These are phyloP conservation scores for Neckera pumila DNA, from an alignment of 225 moss, liverwort and hornwort genomes.

Conservation along the genomic window DNA sequence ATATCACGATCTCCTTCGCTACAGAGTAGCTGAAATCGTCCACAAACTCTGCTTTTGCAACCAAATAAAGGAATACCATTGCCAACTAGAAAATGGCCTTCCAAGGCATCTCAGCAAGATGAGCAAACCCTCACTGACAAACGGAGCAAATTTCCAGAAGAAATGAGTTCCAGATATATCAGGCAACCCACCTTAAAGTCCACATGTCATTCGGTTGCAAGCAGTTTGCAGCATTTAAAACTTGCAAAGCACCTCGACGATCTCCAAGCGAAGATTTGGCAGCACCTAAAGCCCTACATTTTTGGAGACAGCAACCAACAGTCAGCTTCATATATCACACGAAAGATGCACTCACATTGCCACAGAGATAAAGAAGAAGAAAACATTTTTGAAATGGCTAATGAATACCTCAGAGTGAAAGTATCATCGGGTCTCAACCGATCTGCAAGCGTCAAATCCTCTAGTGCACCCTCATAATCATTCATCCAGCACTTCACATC, in stretches of 20 bases:
- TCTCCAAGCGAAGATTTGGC: slow-evolving; percentile 47
- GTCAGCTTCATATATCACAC: background rate
- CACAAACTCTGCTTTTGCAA: background rate
- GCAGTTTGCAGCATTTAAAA: slow-evolving; percentile 29
- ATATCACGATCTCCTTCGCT: background rate
- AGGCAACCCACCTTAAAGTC: slow-evolving; percentile 26
- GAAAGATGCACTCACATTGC: background rate
- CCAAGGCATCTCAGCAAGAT: background rate
- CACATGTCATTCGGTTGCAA: slow-evolving; percentile 51
- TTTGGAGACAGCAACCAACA: background rate
- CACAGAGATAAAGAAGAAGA: background rate
- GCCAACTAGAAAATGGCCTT: background rate
- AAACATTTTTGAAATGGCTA: background rate
- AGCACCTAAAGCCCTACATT: slow-evolving; percentile 41
- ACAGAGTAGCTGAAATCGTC: background rate
- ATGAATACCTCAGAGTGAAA: slow-evolving; percentile 25
- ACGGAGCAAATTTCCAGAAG: background rate
- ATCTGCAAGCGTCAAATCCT: slow-evolving; percentile 33
- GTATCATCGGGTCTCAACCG: slow-evolving; percentile 30
- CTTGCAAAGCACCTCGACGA: slow-evolving; percentile 41
- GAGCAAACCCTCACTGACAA: background rate
- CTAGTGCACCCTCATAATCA: slow-evolving; percentile 42
- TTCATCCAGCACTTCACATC: slow-evolving; percentile 53
- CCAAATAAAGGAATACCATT: background rate
- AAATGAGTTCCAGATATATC: background rate